A percentile compares a stretch with the other conserved stretches of the same genome.
Conservation (phyloP, 441 rosid genomes). For the Pelargonium cotyledonis region DNA sequence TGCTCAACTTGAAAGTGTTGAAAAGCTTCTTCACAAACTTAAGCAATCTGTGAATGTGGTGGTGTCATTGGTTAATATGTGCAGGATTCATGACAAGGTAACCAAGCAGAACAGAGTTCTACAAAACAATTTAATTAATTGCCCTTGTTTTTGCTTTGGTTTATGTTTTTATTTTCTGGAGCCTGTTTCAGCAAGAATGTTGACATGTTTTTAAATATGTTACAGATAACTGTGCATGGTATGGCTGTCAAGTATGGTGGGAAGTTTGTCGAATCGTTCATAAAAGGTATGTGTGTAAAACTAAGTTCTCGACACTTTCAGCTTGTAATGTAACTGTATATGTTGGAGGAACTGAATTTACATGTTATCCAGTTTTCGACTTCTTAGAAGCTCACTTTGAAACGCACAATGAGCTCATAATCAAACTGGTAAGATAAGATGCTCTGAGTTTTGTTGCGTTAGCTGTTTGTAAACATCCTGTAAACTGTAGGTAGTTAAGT, state of each 20-base stretch:
- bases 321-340: slow-evolving; percentile 13
- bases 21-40: slow-evolving; percentile 39
- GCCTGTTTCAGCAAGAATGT: slow-evolving; percentile 8
- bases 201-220: slow-evolving; percentile 13
- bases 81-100: slow-evolving; percentile 67
- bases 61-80: slow-evolving; percentile 67
- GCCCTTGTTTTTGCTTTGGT: not conserved
- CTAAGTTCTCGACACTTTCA: not conserved
- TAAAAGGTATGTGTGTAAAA: slow-evolving; percentile 48
- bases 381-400: slow-evolving; percentile 61
- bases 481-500: not conserved
- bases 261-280: slow-evolving; percentile 65
- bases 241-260: slow-evolving; percentile 88
- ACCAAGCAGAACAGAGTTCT: slow-evolving; percentile 12
- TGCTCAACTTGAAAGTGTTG: slow-evolving; percentile 33
- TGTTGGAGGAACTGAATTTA: slow-evolving; percentile 19
- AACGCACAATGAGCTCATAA: slow-evolving; percentile 51
- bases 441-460: not conserved
- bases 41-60: slow-evolving; percentile 57
- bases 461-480: slow-evolving; percentile 2
- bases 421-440: slow-evolving; percentile 50
- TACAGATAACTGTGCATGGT: slow-evolving; percentile 59
- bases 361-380: slow-evolving; percentile 52
- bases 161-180: not conserved
- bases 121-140: slow-evolving; percentile 5